Evolutionary conservation across 2,329 filamentous ascomycete species (phyloP).

Genomic region (Xylariaceae sp.): DNA sequence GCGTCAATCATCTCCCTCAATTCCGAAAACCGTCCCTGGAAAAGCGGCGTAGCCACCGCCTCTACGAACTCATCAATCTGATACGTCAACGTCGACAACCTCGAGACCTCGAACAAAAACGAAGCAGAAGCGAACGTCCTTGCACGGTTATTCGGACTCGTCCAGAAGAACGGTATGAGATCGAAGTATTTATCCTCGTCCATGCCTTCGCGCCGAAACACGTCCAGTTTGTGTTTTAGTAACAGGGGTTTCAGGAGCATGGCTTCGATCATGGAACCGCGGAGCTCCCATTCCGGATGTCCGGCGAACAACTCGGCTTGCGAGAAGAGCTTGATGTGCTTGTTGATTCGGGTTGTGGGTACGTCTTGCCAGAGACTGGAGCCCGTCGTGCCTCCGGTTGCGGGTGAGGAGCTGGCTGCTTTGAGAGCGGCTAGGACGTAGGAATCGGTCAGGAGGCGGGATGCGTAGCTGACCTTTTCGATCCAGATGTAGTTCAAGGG

Average conservation of each 20-base stretch:
- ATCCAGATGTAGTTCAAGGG: conserved; percentile 22
- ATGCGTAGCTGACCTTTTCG: conserved; percentile 25
- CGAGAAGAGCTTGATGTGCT: conserved; percentile 18
- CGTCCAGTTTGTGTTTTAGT: conserved; percentile 13
- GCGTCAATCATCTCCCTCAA: conserved; percentile 13
- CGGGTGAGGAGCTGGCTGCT: conserved; percentile 3
- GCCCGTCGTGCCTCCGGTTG: conserved; percentile 8
- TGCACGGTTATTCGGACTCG: conserved; percentile 18
- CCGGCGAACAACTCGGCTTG: conserved; percentile 16
- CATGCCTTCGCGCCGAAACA: conserved; percentile 21
- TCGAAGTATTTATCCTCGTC: conserved; percentile 25
- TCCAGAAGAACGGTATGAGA: conserved; percentile 23
- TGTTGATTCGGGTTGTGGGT: conserved; percentile 5
- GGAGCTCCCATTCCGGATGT: conserved; percentile 20
- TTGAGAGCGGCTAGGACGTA: conserved; percentile 21
- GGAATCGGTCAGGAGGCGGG: conserved; percentile 17
- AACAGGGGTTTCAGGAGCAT: conserved; percentile 17
- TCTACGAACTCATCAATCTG: conserved; percentile 25
- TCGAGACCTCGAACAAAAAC: conserved; percentile 21
- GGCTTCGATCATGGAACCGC: conserved; percentile 20
- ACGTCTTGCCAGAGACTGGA: conserved; percentile 14
- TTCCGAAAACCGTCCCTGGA: conserved; percentile 6
- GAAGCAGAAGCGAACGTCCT: conserved; percentile 19
- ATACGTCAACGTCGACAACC: conserved; percentile 21
- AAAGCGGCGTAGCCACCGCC: conserved; percentile 15